Conservation (phyloP, 169 alveolate species). For the Plasmodium billcollinsi region DNA sequence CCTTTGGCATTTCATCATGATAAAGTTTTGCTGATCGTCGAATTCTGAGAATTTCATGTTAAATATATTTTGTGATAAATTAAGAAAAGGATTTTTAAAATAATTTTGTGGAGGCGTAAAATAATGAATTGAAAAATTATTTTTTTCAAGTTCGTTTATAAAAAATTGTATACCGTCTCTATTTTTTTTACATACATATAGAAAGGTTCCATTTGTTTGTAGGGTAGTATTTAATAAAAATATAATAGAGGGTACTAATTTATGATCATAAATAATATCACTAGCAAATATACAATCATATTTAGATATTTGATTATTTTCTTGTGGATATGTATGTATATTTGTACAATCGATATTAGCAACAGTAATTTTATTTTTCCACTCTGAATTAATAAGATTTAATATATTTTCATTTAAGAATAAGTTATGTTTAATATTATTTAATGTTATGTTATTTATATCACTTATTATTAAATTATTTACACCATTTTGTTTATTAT, state of each 20-base stretch:
- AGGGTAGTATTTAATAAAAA: slow-evolving; percentile 56
- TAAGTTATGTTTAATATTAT: slow-evolving; percentile 79
- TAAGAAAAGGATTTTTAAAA: slow-evolving; percentile 37
- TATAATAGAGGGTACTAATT: slow-evolving; percentile 77
- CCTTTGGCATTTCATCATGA: slow-evolving; percentile 36
- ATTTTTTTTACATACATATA: slow-evolving; percentile 78
- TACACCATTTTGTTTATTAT: background rate
- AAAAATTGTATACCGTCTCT: slow-evolving; percentile 80
- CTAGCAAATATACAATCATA: slow-evolving; percentile 83
- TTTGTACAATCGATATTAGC: slow-evolving; percentile 76
- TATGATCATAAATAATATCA: slow-evolving; percentile 81
- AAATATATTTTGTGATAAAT: slow-evolving; percentile 18
- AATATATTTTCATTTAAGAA: slow-evolving; percentile 55
- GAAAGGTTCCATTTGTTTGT: slow-evolving; percentile 77
- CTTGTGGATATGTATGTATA: slow-evolving; percentile 57
- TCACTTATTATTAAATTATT: slow-evolving; percentile 79
- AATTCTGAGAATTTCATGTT: slow-evolving; percentile 52
- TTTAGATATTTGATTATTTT: slow-evolving; percentile 9
- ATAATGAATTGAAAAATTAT: slow-evolving; percentile 18
- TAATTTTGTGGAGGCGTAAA: slow-evolving; percentile 33
- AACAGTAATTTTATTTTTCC: slow-evolving; percentile 59
- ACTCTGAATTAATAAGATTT: background rate
- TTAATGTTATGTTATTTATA: slow-evolving; percentile 73
- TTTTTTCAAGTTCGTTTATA: slow-evolving; percentile 69
- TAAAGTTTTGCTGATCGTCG: slow-evolving; percentile 1